Conservation (phyloP, 2,329 filamentous ascomycete genomes). For the Byssochlamys sp. region DNA sequence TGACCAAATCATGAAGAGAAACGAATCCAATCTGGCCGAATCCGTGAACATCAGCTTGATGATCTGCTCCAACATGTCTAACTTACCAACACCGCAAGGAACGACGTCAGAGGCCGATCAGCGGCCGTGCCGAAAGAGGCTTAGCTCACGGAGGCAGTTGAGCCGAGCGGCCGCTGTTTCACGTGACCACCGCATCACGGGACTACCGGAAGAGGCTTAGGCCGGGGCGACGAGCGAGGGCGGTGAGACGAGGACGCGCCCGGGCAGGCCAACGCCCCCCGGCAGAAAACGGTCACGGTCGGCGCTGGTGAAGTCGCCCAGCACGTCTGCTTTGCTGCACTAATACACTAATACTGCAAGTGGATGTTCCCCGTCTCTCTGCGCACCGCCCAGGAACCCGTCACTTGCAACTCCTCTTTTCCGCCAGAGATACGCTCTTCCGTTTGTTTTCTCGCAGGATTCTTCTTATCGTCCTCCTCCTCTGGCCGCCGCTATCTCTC, state of each 20-base stretch:
- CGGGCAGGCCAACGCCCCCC: neutral
- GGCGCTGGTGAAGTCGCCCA: neutral
- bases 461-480: constrained; percentile 5
- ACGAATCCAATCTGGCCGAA: neutral
- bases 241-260: neutral
- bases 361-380: neutral
- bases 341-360: neutral
- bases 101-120: constrained; percentile 1
- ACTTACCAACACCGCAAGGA: neutral
- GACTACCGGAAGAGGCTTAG: neutral
- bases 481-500: neutral
- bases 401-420: constrained; percentile 1
- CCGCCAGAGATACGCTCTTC: neutral
- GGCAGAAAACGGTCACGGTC: neutral
- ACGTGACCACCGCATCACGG: neutral
- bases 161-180: neutral
- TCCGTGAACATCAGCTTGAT: neutral
- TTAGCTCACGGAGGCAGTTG: neutral
- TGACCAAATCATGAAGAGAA: neutral
- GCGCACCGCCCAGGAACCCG: neutral
- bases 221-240: neutral
- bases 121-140: neutral
- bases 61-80: constrained; percentile 2
- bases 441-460: constrained; percentile 4
- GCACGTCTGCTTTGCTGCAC: neutral